These are phyloP conservation scores for Sanghuangporus weigelae DNA, from an alignment of 1,284 basidiomycete genomes.

Conservation along the genomic window DNA sequence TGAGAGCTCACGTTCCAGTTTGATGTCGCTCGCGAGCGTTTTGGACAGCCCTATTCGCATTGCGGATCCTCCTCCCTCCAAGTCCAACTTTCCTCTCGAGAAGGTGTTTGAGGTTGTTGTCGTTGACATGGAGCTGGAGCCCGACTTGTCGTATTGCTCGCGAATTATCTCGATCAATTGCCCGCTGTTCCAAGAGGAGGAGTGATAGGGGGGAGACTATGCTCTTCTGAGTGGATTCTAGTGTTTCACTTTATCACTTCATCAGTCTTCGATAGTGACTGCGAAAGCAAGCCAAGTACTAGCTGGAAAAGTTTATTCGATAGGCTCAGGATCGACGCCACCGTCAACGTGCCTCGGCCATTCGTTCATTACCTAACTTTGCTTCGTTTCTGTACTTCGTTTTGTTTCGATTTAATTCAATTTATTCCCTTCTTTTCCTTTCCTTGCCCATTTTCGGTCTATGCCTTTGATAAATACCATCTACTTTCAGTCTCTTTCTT, in stretches of 20 bases:
- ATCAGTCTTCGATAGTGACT: not conserved
- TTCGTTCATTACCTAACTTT: not conserved
- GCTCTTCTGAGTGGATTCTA: not conserved
- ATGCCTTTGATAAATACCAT: not conserved
- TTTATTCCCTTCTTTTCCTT: not conserved
- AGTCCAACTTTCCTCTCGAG: not conserved
- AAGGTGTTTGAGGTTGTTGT: not conserved
- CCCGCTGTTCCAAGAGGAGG: not conserved
- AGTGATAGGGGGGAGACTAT: not conserved
- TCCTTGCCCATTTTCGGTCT: not conserved
- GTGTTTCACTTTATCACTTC: not conserved
- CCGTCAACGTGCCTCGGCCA: not conserved
- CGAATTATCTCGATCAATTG: constrained; percentile 1
- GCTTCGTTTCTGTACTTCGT: not conserved
- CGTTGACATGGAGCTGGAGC: constrained; percentile 13
- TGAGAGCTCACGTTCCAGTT: constrained; percentile 1
- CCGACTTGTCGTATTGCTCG: constrained; percentile 7
- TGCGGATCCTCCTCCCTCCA: not conserved
- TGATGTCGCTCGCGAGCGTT: constrained; percentile 16
- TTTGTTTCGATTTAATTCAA: not conserved
- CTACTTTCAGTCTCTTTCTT: not conserved
- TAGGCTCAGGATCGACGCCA: not conserved
- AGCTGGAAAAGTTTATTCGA: not conserved
- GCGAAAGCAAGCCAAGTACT: not conserved
- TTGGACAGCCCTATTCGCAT: constrained; percentile 6